A percentile compares a stretch with the other conserved stretches of the same genome.
Evolutionary conservation across 352 stramenopile species (phyloP).

Genomic region (Phytophthora kernoviae): DNA sequence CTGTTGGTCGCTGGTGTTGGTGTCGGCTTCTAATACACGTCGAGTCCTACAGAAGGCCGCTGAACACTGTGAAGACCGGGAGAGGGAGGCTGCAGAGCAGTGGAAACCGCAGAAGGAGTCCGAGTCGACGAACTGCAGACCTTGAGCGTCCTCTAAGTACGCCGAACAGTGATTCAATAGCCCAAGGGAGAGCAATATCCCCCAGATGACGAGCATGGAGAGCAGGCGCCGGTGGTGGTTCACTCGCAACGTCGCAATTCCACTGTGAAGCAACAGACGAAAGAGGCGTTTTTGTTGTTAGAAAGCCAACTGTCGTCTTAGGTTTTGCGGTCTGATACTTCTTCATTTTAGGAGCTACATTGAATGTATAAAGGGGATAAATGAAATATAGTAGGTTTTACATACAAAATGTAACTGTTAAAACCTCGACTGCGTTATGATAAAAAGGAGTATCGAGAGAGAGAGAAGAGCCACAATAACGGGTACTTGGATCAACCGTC

Average conservation of each 20-base stretch:
- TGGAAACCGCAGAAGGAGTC: slow-evolving; percentile 63
- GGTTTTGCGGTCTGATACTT: slow-evolving; percentile 4
- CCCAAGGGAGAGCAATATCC: slow-evolving; percentile 18
- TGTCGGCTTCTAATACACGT: slow-evolving; percentile 9
- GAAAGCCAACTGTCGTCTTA: slow-evolving; percentile 21
- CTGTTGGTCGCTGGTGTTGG: slow-evolving; percentile 13
- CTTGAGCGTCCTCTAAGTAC: slow-evolving; percentile 41
- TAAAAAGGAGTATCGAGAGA: no score
- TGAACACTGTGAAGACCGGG: slow-evolving; percentile 21
- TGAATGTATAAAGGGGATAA: slow-evolving; percentile 8
- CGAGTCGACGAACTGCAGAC: slow-evolving; percentile 48
- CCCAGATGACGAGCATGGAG: slow-evolving; percentile 17
- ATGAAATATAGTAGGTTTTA: no score
- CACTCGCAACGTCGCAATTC: no score
- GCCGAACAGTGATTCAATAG: slow-evolving; percentile 8
- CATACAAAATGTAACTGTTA: no score
- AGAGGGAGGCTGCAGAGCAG: slow-evolving; percentile 45
- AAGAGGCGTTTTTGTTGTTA: slow-evolving; percentile 19
- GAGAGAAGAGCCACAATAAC: no score
- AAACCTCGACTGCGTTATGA: no score
- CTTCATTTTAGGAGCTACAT: not conserved
- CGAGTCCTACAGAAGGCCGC: slow-evolving; percentile 18
- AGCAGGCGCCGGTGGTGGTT: not conserved
- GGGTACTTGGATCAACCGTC: no score
- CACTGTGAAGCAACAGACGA: no score